Conservation (phyloP, 2,329 filamentous ascomycete genomes). For the Triangularia verruculosa region DNA sequence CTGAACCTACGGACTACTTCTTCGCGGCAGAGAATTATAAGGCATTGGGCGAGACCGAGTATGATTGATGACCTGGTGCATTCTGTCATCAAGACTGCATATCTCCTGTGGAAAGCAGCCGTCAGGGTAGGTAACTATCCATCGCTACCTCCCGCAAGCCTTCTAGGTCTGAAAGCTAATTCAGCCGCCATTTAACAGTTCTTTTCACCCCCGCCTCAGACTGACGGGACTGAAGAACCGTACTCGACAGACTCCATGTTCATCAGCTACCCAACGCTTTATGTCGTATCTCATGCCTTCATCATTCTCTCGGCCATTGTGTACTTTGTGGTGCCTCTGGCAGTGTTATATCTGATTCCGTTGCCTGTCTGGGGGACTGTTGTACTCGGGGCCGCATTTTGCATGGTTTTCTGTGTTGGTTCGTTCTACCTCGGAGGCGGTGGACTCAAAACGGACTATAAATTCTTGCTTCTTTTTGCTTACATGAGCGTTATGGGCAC, state of each 20-base stretch:
- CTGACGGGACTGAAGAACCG: background rate
- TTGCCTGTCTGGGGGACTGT: background rate
- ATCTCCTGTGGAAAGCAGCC: background rate
- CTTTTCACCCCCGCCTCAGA: background rate
- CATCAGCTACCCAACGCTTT: background rate
- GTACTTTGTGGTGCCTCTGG: background rate
- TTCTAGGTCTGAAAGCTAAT: background rate
- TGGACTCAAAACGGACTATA: background rate
- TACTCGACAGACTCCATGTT: background rate
- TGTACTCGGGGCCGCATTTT: background rate
- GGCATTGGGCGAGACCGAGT: background rate
- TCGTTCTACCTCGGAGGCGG: background rate
- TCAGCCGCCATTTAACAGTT: background rate
- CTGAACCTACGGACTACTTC: background rate
- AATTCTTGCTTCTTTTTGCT: constrained; percentile 1
- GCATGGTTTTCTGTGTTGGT: background rate
- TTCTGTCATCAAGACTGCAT: background rate
- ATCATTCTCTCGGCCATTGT: background rate
- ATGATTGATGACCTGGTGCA: background rate
- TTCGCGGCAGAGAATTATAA: background rate
- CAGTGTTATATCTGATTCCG: background rate
- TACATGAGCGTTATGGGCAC: background rate
- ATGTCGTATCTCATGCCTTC: background rate
- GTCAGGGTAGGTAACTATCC: background rate
- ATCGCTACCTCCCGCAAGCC: background rate